These are phyloP conservation scores for Inonotus hispidus DNA, from an alignment of 1,284 basidiomycete species.

Conservation along the genomic window DNA sequence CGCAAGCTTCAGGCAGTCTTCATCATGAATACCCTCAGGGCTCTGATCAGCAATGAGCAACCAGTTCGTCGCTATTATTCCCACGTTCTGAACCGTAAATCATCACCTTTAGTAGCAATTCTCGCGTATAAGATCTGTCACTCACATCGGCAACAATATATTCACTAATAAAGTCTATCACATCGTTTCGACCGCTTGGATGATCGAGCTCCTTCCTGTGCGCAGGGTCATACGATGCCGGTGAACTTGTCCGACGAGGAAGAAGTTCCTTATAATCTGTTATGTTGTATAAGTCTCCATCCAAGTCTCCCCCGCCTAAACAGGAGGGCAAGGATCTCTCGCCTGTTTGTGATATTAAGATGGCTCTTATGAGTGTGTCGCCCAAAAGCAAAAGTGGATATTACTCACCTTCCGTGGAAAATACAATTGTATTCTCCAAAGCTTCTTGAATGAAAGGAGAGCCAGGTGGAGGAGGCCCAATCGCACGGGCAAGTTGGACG, in stretches of 20 bases:
- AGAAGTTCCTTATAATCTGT: constrained; percentile 30
- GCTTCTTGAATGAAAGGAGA: constrained; percentile 20
- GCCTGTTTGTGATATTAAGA: constrained; percentile 33
- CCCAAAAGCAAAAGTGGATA: neutral
- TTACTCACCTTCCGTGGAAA: constrained; percentile 27
- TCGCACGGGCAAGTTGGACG: constrained; percentile 28
- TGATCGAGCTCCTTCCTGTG: constrained; percentile 31
- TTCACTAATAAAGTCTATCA: constrained; percentile 78
- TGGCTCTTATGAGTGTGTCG: neutral
- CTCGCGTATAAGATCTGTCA: constrained; percentile 38
- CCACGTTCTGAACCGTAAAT: constrained; percentile 35
- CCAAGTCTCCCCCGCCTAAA: constrained; percentile 62
- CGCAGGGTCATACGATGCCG: constrained; percentile 46
- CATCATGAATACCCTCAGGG: constrained; percentile 50
- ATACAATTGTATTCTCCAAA: constrained; percentile 41
- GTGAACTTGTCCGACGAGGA: constrained; percentile 30
- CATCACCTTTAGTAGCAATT: constrained; percentile 23
- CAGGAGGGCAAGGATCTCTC: constrained; percentile 51
- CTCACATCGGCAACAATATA: constrained; percentile 78
- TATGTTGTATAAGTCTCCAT: constrained; percentile 51
- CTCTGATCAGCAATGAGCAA: constrained; percentile 65
- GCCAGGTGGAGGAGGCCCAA: constrained; percentile 25
- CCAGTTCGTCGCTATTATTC: constrained; percentile 61
- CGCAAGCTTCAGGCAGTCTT: constrained; percentile 57
- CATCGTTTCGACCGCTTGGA: constrained; percentile 58